Percentiles rank a stretch among this genome's conserved stretches.
Conservation (phyloP, 2,329 filamentous ascomycete species). For the Ilyonectria sp. region DNA sequence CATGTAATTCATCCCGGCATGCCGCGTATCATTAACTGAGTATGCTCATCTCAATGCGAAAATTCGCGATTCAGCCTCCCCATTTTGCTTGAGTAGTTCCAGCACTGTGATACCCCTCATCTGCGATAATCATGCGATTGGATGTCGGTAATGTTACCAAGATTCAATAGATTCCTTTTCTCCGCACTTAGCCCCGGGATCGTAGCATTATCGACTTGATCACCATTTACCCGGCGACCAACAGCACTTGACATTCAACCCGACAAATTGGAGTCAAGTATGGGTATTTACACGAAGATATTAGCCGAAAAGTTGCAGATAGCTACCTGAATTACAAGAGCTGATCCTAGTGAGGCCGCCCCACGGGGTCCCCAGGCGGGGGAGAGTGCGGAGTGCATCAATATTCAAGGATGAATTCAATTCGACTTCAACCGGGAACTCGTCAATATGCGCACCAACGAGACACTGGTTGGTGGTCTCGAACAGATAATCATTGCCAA, state of each 20-base stretch:
- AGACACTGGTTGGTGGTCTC: background rate
- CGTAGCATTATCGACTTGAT: background rate
- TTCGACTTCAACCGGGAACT: background rate
- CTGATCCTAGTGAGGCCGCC: background rate
- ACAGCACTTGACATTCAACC: background rate
- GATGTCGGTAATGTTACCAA: conserved; percentile 3
- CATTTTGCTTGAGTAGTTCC: background rate
- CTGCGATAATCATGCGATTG: background rate
- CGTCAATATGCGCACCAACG: background rate
- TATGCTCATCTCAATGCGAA: background rate
- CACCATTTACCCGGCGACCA: conserved; percentile 13
- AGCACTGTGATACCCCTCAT: background rate
- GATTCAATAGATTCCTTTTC: background rate
- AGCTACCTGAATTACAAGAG: background rate
- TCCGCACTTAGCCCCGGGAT: conserved; percentile 2
- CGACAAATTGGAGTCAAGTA: background rate
- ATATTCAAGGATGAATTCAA: background rate
- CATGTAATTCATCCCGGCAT: background rate
- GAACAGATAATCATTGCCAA: background rate
- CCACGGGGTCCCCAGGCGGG: conserved; percentile 6
- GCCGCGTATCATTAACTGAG: background rate
- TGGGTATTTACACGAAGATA: conserved; percentile 9
- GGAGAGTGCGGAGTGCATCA: conserved; percentile 6
- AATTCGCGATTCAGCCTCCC: background rate
- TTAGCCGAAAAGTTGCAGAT: conserved; percentile 12